Base-by-base conservation (phyloP, 768 basidiomycete species). In the Termitomyces sp. region DNA sequence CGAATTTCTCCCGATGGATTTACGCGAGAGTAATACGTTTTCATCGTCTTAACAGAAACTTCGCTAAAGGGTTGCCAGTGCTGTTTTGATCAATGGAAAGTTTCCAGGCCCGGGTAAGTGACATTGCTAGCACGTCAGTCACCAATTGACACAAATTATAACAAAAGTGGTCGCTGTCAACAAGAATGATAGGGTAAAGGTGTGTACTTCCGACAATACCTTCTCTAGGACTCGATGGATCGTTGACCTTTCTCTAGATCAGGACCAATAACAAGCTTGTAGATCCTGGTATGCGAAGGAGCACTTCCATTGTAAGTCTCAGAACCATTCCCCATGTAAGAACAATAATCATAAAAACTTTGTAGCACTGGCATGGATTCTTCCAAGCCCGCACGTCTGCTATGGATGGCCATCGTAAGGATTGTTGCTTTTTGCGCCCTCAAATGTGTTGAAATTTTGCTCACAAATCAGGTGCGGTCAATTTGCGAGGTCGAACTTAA, bases 381-480 rank as follows among this genome's bases (percentile, higher is more conserved):
- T 71, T 72, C 63, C 71, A 73, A 63, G 63, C 66, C 12, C 65
- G 68, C 4, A 70, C 69, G 10, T 72, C 72, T 1, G 67, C 62
- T 31, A 75, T 72, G 53, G 73, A 75, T 50, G 73, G 73, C 71
- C 71, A 48, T 52, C 71, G 69, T 73, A 49, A 37, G 66, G 10
- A 19, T 34, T 49, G 14, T 23, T 7, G 7, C 16, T 34, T 49
- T 8, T 48, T 14, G 12, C 4, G 14, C 5, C 7, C 17, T 7
- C 4, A 10, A 16, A 35, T 23, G 12, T 34, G 21, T 23, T 48
- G 32, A 23, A 23, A 32, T 35, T 34, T 35, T 8, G 9, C 4
- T 79, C 54, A 78, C 80, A 29, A 81, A 75, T 40, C 77, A 80
- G 63, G 65, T 64, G 50, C n/a, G 14, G 16, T 34, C 21, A 6